Base-by-base conservation (phyloP, 371 early-diverging fungal genomes). In the Actinomortierella ambigua region DNA sequence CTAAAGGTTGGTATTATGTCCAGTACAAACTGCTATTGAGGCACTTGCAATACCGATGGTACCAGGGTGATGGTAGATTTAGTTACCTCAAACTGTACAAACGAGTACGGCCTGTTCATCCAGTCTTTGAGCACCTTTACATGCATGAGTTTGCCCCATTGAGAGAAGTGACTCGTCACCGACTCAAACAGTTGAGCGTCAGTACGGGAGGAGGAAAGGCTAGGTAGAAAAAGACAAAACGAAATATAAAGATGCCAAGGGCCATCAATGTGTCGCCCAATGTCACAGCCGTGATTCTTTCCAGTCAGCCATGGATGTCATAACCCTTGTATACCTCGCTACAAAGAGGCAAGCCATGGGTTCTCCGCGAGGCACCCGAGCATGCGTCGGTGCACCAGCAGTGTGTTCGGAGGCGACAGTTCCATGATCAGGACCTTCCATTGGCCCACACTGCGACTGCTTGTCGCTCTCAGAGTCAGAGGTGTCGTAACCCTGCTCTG, bases 61-160 rank as follows among this genome's bases (percentile, higher is more conserved):
- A 15, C 41, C 8, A 44, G 20, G 15, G 20, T 29, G 18, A 24
- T 17, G 26, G 1, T 24, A 23, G 42, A 22, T 42, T 2, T 15
- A 18, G 48, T 1, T 67, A 87, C 90, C 76, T 87, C 85, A 73
- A 84, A 94, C 59, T 93, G 93, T 2, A 94, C 95, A 76, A 94
- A 94, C 0, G 92, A 89, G 66, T 92, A 94, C 0, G 95, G 95
- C n/a, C 95, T 76, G 20, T 81, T 68, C 76, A 88, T 69, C 86
- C 88, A 88, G 65, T 94, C 95, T 55, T 86, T 88, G 28, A 91
- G 61, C 0, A 93, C 93, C 65, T 93, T 93, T 50, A 94, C 92
- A 62, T 90, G 80, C 17, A 88, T 40, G 2, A 93, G 57, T 4
- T 22, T 27, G 0, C 95, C 95, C 90, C 90, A 94, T 61, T 82